A percentile compares a stretch with the other conserved stretches of the same genome.
Conservation (phyloP, 495 filamentous ascomycete genomes). For the Lophium mytilinum region DNA sequence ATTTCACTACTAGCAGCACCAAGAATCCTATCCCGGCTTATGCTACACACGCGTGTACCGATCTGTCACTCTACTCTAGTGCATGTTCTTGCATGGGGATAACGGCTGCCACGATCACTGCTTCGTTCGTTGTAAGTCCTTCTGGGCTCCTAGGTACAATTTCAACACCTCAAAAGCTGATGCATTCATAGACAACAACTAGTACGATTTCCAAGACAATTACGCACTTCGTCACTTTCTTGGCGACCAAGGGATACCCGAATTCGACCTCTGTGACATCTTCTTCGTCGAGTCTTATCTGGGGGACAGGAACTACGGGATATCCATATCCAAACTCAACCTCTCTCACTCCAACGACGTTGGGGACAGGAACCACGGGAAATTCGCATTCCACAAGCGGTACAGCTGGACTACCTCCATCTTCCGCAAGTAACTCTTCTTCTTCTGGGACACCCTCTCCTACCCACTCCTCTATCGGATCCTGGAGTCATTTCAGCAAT, state of each 20-base stretch:
- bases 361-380: neutral
- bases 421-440: too few relatives aligned
- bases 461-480: too few relatives aligned
- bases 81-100: neutral
- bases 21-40: conserved; percentile 9
- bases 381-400: neutral
- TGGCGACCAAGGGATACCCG: neutral
- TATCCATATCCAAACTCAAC: neutral
- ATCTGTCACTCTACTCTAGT: neutral
- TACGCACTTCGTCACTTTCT: neutral
- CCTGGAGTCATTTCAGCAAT: too few relatives aligned
- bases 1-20: neutral
- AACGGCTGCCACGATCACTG: neutral
- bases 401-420: neutral
- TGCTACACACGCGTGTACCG: conserved; percentile 11
- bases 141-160: neutral
- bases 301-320: neutral
- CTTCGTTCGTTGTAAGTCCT: neutral
- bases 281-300: neutral
- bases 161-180: neutral
- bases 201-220: neutral
- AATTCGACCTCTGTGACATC: neutral
- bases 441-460: too few relatives aligned
- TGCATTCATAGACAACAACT: neutral
- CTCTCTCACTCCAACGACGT: neutral